phyloP scores from a whole-genome alignment of 305 asterid genomes.

The Solanum hybrid region DNA sequence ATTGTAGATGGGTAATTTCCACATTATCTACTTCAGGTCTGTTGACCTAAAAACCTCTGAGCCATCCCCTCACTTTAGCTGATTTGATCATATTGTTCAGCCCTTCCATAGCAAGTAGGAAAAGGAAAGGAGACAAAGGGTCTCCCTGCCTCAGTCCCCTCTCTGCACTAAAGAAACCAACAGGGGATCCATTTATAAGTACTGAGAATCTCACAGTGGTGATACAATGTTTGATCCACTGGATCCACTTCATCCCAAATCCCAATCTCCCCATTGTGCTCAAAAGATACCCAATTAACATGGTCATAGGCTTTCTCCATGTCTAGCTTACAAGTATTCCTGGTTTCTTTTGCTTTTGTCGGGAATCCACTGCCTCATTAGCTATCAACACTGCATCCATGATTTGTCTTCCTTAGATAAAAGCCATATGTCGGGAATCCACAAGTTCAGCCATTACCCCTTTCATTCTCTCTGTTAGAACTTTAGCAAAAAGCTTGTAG shows the following conservation, averaged over 20 bases:
- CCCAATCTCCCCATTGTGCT: not conserved
- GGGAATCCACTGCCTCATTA: not conserved
- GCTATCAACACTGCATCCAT: not conserved
- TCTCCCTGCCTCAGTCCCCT: not conserved
- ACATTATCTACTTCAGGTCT: not conserved
- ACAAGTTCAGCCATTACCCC: not conserved
- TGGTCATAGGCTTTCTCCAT: not conserved
- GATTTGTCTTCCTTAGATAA: not conserved
- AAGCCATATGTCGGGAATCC: not conserved
- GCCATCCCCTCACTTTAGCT: not conserved
- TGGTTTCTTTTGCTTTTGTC: not conserved
- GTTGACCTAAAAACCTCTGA: not conserved
- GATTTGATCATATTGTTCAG: not conserved
- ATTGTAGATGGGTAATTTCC: not conserved
- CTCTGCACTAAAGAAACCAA: not conserved
- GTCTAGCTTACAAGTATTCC: not conserved
- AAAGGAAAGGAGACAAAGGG: not conserved
- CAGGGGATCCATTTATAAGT: not conserved
- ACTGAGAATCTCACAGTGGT: not conserved
- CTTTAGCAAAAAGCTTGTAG: not conserved
- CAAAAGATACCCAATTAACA: not conserved
- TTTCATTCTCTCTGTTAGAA: not conserved
- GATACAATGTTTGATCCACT: not conserved
- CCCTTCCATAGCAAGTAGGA: not conserved
- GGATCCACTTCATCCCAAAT: not conserved